Evolutionary conservation across 176 grass and related monocot species (phyloP).

Genomic region (Thalia dealbata): DNA sequence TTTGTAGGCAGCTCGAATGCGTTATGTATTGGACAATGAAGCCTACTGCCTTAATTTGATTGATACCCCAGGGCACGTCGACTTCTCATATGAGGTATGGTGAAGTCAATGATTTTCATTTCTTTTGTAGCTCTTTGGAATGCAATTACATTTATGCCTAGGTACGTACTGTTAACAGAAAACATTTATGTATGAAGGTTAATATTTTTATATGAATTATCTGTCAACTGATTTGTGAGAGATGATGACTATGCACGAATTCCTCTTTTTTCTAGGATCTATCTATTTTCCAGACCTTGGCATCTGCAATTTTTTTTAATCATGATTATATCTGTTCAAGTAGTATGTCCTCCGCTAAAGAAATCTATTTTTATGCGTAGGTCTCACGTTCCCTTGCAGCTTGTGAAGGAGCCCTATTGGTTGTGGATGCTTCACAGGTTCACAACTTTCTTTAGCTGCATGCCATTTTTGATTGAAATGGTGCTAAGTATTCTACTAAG

Average conservation of each 20-base stretch:
- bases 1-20: slow-evolving; percentile 91
- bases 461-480: not conserved
- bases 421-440: slow-evolving; percentile 98
- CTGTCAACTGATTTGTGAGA: not conserved
- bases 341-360: not conserved
- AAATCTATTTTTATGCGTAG: slow-evolving; percentile 34
- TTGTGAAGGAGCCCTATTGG: slow-evolving; percentile 93
- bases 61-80: slow-evolving; percentile 89
- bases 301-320: not conserved
- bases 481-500: not conserved
- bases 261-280: not conserved
- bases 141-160: not conserved
- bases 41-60: slow-evolving; percentile 89
- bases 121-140: not conserved
- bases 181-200: too few relatives aligned
- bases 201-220: too few relatives aligned
- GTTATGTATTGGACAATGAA: slow-evolving; percentile 63
- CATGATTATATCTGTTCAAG: not conserved
- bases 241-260: not conserved
- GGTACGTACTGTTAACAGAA: too few relatives aligned
- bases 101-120: not conserved
- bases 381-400: slow-evolving; percentile 97
- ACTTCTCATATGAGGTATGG: slow-evolving; percentile 91
- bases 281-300: not conserved
- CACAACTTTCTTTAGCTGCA: slow-evolving; percentile 35